Percentiles rank a stretch among this genome's conserved stretches.
Conservation (phyloP, 1,139 yeast species). For the Candida tropicalis region DNA sequence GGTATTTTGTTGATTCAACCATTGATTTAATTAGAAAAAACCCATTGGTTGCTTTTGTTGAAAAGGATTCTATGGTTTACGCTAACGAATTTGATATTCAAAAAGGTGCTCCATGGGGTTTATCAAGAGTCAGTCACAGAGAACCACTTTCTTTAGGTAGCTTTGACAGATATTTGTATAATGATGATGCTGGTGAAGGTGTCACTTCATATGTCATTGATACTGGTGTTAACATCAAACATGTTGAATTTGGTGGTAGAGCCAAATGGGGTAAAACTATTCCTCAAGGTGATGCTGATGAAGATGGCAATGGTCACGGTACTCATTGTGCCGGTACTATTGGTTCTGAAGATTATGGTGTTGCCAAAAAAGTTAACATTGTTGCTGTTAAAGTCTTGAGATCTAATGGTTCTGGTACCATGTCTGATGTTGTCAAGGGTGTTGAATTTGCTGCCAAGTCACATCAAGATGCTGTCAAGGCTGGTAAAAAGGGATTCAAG, state of each 20-base stretch:
- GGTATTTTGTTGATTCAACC: conserved; percentile 32
- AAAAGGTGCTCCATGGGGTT: conserved; percentile 47
- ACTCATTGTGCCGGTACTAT: conserved; percentile 52
- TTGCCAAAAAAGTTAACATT: conserved; percentile 44
- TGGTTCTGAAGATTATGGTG: conserved; percentile 45
- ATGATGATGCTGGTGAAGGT: conserved; percentile 45
- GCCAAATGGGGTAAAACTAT: conserved; percentile 47
- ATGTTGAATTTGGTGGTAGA: conserved; percentile 45
- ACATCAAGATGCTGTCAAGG: conserved; percentile 33
- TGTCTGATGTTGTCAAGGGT: conserved; percentile 47
- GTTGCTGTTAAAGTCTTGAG: conserved; percentile 48
- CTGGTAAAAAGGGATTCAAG: conserved; percentile 40
- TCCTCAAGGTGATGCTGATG: conserved; percentile 30
- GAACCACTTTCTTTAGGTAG: conserved; percentile 38
- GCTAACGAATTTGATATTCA: conserved; percentile 39
- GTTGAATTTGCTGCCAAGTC: conserved; percentile 43
- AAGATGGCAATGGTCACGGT: conserved; percentile 59
- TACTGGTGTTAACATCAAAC: conserved; percentile 44
- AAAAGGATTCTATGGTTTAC: conserved; percentile 35
- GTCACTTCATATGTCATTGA: conserved; percentile 49
- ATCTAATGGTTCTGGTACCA: conserved; percentile 42
- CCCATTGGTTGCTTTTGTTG: conserved; percentile 38
- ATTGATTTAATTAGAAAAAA: conserved; percentile 28
- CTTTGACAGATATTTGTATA: conserved; percentile 45
- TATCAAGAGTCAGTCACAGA: conserved; percentile 36